Evolutionary conservation across 768 basidiomycete species (phyloP), one percentile per base, ranked within the genome.

Genomic region (Russula brevipes): DNA sequence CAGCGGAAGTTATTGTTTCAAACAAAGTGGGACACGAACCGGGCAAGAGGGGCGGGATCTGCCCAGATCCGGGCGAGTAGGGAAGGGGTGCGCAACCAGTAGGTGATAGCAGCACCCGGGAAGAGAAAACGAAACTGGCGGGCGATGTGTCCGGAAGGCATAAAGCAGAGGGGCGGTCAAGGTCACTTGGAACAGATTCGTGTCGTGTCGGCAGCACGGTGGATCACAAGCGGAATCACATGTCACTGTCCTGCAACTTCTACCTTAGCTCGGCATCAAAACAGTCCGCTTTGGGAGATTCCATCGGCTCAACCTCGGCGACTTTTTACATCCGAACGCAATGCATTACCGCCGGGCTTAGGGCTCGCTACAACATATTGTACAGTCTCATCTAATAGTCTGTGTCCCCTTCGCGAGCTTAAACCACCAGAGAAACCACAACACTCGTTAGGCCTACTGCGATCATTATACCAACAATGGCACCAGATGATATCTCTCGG

Each of bases 71-170:
- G 68, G 73, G 78, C 77, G 65, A 88, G 77, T 68, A 82, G 74
- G 46, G 77, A 73, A 41, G 83, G 72, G 11, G 85, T 85, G 38
- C 80, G 78, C 36, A 90, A 76, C 69, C 82, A 82, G 71, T 84
- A 85, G 3, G 88, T 88, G 69, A 85, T 66, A 45, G 74, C 69
- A 1, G 78, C 84, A 11, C 89, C 89, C n/a, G 89, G 88, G 11
- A 90, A 69, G 51, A 89, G 82, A 59, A 90, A 85, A 71, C 90
- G 88, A 70, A 91, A 80, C 76, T 90, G 89, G 54, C 81, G 80
- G 60, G 82, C 71, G 1, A 84, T 82, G 72, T 90, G 85, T 31
- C 57, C 61, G 31, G 59, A 68, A 52, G 47, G 51, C 66, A 66
- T 66, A 24, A 50, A 33, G 19, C 24, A 45, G 31, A 4, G 36